A percentile compares a stretch with the other conserved stretches of the same genome.
Evolutionary conservation across 148 eudicot species (phyloP).

Genomic region (Fallopia convolvulus): DNA sequence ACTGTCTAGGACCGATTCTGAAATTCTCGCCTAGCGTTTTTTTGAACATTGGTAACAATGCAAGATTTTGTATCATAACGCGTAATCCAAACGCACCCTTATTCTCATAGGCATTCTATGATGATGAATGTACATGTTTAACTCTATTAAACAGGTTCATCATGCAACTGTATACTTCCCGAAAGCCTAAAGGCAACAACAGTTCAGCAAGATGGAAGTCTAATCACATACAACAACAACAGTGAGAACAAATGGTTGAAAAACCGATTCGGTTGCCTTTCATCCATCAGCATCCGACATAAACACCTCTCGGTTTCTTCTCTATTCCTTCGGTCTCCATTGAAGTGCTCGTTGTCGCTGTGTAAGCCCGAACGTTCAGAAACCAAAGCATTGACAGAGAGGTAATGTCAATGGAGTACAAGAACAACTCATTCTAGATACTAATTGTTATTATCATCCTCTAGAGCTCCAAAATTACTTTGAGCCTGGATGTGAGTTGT

Average conservation of each 20-base stretch:
- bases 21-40: too few relatives aligned
- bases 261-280: constrained; percentile 56
- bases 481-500: constrained; percentile 5
- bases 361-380: constrained; percentile 51
- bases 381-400: constrained; percentile 29
- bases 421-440: constrained; percentile 4
- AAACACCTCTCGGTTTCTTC: constrained; percentile 71
- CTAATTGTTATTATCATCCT: neutral
- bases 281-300: constrained; percentile 71
- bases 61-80: neutral
- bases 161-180: constrained; percentile 69
- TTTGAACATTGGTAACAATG: too few relatives aligned
- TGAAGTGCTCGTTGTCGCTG: constrained; percentile 57
- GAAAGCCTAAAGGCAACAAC: constrained; percentile 58
- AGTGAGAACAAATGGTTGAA: constrained; percentile 57
- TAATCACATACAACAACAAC: constrained; percentile 25
- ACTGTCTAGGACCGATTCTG: too few relatives aligned
- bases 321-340: constrained; percentile 62
- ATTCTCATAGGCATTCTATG: neutral
- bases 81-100: neutral
- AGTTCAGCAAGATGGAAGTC: constrained; percentile 46
- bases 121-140: neutral
- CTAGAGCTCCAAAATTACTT: neutral
- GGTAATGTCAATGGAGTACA: constrained; percentile 16
- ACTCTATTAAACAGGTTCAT: constrained; percentile 39